Evolutionary conservation across 768 basidiomycete genomes (phyloP).

Genomic region (Leucocoprinus sp.): DNA sequence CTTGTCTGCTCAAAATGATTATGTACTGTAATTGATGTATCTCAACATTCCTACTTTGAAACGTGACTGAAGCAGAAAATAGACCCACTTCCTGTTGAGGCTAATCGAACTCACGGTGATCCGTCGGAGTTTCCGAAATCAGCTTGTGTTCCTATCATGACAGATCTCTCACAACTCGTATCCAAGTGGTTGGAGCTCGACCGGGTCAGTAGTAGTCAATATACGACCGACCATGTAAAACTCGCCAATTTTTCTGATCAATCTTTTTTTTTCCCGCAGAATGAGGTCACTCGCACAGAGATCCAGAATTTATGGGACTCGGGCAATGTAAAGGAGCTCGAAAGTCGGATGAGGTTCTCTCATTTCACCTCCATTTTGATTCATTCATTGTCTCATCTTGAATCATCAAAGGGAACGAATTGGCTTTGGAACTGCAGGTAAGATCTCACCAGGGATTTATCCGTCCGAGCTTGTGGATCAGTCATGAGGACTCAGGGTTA

Average conservation of each 20-base stretch:
- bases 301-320: constrained; percentile 38
- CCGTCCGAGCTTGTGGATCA: neutral
- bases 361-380: neutral
- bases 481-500: constrained; percentile 38
- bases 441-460: too few species aligned
- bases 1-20: too few species aligned
- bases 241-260: neutral
- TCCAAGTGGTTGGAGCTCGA: constrained; percentile 4
- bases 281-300: constrained; percentile 39
- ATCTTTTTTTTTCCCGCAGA: constrained; percentile 26
- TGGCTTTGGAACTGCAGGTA: constrained; percentile 84
- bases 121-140: too few species aligned
- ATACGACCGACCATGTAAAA: too few species aligned
- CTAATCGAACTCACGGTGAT: too few species aligned
- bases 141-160: neutral
- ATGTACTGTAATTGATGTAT: too few species aligned
- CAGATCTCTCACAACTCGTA: constrained; percentile 3
- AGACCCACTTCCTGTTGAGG: too few species aligned
- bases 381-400: neutral
- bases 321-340: constrained; percentile 38
- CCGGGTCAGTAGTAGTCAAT: neutral
- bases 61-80: too few species aligned
- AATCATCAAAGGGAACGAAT: constrained; percentile 52
- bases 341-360: constrained; percentile 46
- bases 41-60: neutral